Evolutionary conservation across 352 stramenopile species (phyloP).

Genomic region (Phytophthora syringae): DNA sequence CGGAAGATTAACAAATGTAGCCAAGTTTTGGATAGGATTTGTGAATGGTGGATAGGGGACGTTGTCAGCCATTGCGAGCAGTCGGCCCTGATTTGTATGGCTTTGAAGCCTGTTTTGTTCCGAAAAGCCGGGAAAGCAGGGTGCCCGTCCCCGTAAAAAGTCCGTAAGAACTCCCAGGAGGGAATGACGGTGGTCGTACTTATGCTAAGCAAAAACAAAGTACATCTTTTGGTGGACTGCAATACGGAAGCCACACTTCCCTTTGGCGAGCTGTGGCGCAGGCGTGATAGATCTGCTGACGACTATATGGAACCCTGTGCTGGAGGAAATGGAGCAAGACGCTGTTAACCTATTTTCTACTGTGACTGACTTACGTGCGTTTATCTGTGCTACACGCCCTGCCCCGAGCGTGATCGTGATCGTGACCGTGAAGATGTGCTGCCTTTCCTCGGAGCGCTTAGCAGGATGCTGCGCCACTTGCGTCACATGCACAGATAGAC

Average conservation of each 20-base stretch:
- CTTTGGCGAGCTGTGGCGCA: not conserved
- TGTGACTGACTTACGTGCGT: conserved; percentile 1
- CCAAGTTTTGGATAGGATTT: too few relatives aligned
- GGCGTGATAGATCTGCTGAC: not conserved
- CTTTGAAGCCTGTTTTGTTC: not conserved
- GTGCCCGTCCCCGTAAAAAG: not conserved
- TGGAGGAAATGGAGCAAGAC: conserved; percentile 2
- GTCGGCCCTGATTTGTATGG: too few relatives aligned
- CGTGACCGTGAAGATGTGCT: too few relatives aligned
- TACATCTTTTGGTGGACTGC: not conserved
- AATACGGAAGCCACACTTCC: too few relatives aligned
- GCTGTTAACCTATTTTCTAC: not conserved
- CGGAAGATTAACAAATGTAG: too few relatives aligned
- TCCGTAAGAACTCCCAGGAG: not conserved
- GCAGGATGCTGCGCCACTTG: too few relatives aligned
- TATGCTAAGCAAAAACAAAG: not conserved
- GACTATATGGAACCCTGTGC: not conserved
- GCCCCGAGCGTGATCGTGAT: not conserved
- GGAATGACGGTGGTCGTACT: not conserved
- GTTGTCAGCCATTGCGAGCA: too few relatives aligned
- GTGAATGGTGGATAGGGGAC: too few relatives aligned
- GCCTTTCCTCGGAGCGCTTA: too few relatives aligned
- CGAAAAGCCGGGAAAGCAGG: not conserved
- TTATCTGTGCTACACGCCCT: conserved; percentile 1
- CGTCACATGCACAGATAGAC: too few relatives aligned